Evolutionary conservation across 2,329 filamentous ascomycete genomes (phyloP), one percentile per base, ranked within the genome.

Genomic region (Periconia sp.): DNA sequence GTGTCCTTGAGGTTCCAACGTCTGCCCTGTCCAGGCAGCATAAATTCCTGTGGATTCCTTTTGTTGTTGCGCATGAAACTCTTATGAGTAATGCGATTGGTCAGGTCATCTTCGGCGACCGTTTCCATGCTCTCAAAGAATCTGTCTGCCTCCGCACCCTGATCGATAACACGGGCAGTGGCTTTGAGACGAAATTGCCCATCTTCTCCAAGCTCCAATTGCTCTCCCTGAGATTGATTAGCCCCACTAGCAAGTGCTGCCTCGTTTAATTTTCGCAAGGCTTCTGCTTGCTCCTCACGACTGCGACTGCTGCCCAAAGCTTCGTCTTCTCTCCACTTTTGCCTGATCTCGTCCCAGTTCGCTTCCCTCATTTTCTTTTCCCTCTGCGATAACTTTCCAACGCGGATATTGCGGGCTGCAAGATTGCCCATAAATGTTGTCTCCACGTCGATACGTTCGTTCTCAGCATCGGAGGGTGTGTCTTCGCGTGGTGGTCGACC

Each of bases 21-120:
- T 41, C 64, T 66, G 27, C 85, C 84, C 50, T 70, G 69, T 3
- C 73, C 73, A 50, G 70, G 73, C 2, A 72, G 64, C 10, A 79
- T 63, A 33, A 78, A 78, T 10, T 81, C 78, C 8, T 72, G 68
- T 3, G 77, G 76, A 50, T 77, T 76, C n/a, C 77, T 73, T 42
- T 76, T 75, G 50, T 72, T 82, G 76, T 66, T 85, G 75, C 89
- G 87, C 66, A 87, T 78, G 74, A 86, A 91, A 11, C 87, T 88
- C 49, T 82, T 82, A 19, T 84, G 85, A 17, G 86, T 94, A 59
- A 89, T 84, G 49, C 86, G 81, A 17, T 83, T 82, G 1, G 89
- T 91, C 62, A 93, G 87, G 63, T 92, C 89, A 74, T 91, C 87
- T 69, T 93, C 89, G 63, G 91, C 89, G 30, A 89, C 81, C 46